These are phyloP conservation scores for Diversispora eburnea DNA, from an alignment of 192 early-diverging fungal species.

Conservation along the genomic window DNA sequence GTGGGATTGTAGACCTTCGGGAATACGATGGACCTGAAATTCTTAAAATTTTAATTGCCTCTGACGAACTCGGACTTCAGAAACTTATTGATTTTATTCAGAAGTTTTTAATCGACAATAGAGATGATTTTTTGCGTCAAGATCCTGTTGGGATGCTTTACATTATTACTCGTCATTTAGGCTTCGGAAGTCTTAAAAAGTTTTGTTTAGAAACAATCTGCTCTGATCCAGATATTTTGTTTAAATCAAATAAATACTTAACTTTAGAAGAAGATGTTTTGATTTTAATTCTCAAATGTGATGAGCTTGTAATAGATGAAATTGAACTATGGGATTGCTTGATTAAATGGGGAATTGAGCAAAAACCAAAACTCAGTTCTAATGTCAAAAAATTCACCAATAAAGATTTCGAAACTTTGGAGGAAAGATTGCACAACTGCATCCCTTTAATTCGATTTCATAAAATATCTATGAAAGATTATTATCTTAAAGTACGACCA, in stretches of 20 bases:
- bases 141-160: background rate
- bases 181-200: background rate
- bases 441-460: conserved; percentile 2
- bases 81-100: no score
- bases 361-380: background rate
- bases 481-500: background rate
- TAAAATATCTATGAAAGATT: background rate
- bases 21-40: background rate
- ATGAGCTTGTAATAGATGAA: background rate
- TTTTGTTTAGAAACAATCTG: background rate
- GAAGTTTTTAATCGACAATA: background rate
- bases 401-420: background rate
- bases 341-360: background rate
- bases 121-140: background rate
- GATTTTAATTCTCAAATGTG: background rate
- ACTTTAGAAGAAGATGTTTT: no score
- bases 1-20: background rate
- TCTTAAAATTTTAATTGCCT: no score
- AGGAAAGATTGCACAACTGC: no score
- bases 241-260: no score
- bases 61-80: no score
- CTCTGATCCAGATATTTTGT: no score
- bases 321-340: background rate
- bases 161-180: background rate
- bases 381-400: background rate